Base-by-base conservation (phyloP, 352 stramenopile species). In the Phytophthora brassicae region DNA sequence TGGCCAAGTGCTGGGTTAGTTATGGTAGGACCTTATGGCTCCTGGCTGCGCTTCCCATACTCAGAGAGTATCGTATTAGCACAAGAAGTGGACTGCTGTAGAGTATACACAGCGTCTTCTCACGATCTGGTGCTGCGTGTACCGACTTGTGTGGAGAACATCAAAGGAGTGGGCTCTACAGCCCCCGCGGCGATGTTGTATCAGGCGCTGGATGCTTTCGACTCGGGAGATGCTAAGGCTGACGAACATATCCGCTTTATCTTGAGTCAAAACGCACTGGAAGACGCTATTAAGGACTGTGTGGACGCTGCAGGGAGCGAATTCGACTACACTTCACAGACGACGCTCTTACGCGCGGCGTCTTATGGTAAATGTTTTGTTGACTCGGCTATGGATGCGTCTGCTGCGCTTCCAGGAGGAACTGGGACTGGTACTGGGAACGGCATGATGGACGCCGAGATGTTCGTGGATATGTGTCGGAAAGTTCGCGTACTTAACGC, bases 171-270 rank as follows among this genome's bases (percentile, higher is more conserved):
- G 36, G 89, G 89, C 5, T 95, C 84, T 35, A 97, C 86, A 9
- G 86, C 88, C 2, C 86, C 89, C 0, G 88, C 89, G 1, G 89
- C 90, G 1, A 94, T 97, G 87, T 64, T 97, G n/a, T 95, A 87
- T 56, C 89, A 97, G 59, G 89, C 90, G 13, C 75, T 96, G 41
- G 90, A 96, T 51, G 83, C 88, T 2, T 97, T 91, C 60, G 86
- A 97, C 45, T 84, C 89, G 1, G 90, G 88, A 6, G 86, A 96
- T 56, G 81, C 86, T 33, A 95, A 95, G 60, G 84, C 88, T 3
- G 88, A 96, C 51, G 88, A 96, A 63, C 86, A 96, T 55, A 96
- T 97, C 52, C 87, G 89, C 3, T 90, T 84, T 55, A 96, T 97
- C 39, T 77, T 92, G 52, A 83, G 74, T 29, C 77, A 92, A 48